Conservation (phyloP, 345 rosid genomes). For the Carallia pectinifolia region DNA sequence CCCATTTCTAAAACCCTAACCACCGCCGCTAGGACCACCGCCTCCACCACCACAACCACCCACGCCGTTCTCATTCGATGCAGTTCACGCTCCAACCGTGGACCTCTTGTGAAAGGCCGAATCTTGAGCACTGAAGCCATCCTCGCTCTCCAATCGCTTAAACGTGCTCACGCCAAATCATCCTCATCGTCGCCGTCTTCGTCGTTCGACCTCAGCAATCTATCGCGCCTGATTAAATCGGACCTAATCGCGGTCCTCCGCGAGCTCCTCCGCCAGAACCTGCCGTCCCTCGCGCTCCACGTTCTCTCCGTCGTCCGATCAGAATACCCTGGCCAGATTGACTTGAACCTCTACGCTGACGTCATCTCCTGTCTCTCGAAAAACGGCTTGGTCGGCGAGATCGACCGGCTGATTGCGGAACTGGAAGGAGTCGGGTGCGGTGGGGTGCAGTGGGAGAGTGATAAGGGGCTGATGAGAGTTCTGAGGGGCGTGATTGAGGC, state of each 20-base stretch:
- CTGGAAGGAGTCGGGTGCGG: slow-evolving; percentile 35
- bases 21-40: slow-evolving; percentile 5
- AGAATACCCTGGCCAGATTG: slow-evolving; percentile 49
- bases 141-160: slow-evolving; percentile 82
- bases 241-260: slow-evolving; percentile 63
- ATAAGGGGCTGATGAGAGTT: slow-evolving; percentile 47
- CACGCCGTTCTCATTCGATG: slow-evolving; percentile 37
- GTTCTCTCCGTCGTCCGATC: slow-evolving; percentile 61
- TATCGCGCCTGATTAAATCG: slow-evolving; percentile 72
- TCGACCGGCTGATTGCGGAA: slow-evolving; percentile 55
- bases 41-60: slow-evolving; percentile 4
- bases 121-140: slow-evolving; percentile 84
- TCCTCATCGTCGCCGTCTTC: slow-evolving; percentile 19
- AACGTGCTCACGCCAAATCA: slow-evolving; percentile 45
- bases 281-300: slow-evolving; percentile 63
- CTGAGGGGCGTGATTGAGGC: slow-evolving; percentile 59
- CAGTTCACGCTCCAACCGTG: slow-evolving; percentile 75
- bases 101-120: slow-evolving; percentile 84
- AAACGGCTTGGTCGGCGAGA: slow-evolving; percentile 41
- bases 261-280: slow-evolving; percentile 82
- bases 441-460: slow-evolving; percentile 38
- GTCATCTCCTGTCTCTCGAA: slow-evolving; percentile 53
- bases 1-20: slow-evolving; percentile 6
- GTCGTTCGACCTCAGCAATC: slow-evolving; percentile 43
- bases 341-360: slow-evolving; percentile 60